Conservation (phyloP, 1,139 yeast species). For the Suhomyces wounanorum region DNA sequence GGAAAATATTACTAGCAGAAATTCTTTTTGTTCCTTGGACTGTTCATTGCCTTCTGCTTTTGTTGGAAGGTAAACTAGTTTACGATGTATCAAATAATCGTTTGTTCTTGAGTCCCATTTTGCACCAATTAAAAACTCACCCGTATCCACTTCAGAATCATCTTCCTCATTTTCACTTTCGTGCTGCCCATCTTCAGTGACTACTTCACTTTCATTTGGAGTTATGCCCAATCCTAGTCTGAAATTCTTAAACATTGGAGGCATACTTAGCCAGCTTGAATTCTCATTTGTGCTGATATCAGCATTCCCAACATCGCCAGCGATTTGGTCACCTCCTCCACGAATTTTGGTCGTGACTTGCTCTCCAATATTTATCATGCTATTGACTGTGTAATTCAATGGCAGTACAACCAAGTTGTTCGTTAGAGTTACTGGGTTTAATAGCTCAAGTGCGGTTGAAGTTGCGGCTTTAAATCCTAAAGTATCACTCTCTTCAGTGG, state of each 20-base stretch:
- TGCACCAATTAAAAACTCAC: slow-evolving; percentile 33
- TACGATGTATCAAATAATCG: slow-evolving; percentile 17
- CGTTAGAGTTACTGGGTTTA: slow-evolving; percentile 39
- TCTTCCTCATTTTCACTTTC: slow-evolving; percentile 15
- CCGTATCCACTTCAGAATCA: slow-evolving; percentile 21
- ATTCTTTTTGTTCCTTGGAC: slow-evolving; percentile 24
- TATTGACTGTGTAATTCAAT: slow-evolving; percentile 38
- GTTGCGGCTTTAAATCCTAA: slow-evolving; percentile 5
- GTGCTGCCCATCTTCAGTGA: neutral
- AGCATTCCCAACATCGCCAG: slow-evolving; percentile 1
- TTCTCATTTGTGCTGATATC: neutral
- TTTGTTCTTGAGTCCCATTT: slow-evolving; percentile 18
- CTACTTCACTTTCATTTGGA: neutral
- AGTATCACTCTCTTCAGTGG: slow-evolving; percentile 3
- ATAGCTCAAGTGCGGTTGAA: slow-evolving; percentile 28
- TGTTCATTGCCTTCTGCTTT: slow-evolving; percentile 8
- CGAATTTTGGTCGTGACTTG: slow-evolving; percentile 8
- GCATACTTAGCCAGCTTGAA: slow-evolving; percentile 29
- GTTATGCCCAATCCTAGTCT: neutral
- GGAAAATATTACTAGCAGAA: slow-evolving; percentile 34
- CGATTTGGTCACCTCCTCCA: slow-evolving; percentile 9
- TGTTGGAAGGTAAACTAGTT: slow-evolving; percentile 31
- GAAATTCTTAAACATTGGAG: slow-evolving; percentile 23
- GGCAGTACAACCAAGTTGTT: slow-evolving; percentile 45
- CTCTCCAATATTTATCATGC: slow-evolving; percentile 25